These are phyloP conservation scores for Cicer cuneatum DNA, from an alignment of 306 rosid species.

Conservation along the genomic window DNA sequence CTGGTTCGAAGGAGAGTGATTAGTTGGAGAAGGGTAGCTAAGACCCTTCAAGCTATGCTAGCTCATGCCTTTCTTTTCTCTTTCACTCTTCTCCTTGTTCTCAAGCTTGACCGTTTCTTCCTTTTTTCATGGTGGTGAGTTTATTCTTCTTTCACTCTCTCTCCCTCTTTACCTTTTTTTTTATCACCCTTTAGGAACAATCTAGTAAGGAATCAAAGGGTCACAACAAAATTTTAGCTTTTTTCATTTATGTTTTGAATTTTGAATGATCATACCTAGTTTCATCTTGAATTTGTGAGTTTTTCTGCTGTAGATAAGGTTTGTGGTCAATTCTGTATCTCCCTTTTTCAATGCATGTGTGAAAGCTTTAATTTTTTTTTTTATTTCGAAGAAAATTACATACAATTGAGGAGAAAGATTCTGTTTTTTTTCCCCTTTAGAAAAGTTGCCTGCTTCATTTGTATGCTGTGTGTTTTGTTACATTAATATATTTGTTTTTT, in stretches of 20 bases:
- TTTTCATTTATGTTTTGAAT: neutral
- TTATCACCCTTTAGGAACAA: conserved; percentile 33
- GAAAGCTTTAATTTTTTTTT: neutral
- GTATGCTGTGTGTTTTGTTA: conserved; percentile 28
- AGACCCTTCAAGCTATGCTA: conserved; percentile 63
- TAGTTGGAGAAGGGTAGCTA: conserved; percentile 85
- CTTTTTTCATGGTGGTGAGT: conserved; percentile 80
- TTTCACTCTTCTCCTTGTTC: conserved; percentile 70
- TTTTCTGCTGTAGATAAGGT: conserved; percentile 27
- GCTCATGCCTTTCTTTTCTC: conserved; percentile 77
- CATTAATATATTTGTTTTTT: neutral
- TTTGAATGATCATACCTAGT: neutral
- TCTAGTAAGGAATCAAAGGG: neutral
- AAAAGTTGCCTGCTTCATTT: conserved; percentile 8
- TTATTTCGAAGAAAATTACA: conserved; percentile 34
- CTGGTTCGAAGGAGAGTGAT: conserved; percentile 64
- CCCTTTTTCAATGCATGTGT: conserved; percentile 43
- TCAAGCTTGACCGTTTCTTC: conserved; percentile 66
- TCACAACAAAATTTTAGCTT: conserved; percentile 29
- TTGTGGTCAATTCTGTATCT: conserved; percentile 23
- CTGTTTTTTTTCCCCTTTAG: neutral
- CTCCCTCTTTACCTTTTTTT: neutral
- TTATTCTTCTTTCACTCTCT: neutral
- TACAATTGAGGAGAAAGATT: neutral
- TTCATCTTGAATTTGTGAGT: neutral